Conservation (phyloP, 345 rosid species). For the Luvunga scandens region DNA sequence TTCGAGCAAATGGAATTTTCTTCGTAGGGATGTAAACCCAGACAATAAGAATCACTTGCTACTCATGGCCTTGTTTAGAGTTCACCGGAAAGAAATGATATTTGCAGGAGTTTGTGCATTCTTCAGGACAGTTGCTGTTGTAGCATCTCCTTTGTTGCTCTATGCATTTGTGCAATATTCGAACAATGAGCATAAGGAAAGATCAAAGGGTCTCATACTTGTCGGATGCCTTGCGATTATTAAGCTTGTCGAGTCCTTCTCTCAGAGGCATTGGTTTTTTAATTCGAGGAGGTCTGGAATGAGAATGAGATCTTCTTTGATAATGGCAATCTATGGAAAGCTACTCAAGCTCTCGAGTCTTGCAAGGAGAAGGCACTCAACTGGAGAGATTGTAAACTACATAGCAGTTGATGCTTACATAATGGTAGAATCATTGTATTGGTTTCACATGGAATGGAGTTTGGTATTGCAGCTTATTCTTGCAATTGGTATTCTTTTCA, state of each 20-base stretch:
- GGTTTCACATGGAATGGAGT: conserved; percentile 72
- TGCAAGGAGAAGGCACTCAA: conserved; percentile 63
- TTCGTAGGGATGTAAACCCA: conserved; percentile 26
- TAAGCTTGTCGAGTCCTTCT: conserved; percentile 62
- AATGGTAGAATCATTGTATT: conserved; percentile 77
- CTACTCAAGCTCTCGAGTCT: conserved; percentile 63
- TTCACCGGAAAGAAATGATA: conserved; percentile 52
- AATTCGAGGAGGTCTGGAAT: conserved; percentile 62
- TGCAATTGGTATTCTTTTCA: conserved; percentile 45
- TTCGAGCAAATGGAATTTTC: conserved; percentile 40
- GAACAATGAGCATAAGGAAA: conserved; percentile 33
- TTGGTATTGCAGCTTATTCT: conserved; percentile 49
- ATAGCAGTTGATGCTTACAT: conserved; percentile 75
- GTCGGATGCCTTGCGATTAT: conserved; percentile 45
- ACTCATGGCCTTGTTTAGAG: conserved; percentile 42
- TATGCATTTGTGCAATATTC: conserved; percentile 61
- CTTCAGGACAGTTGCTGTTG: conserved; percentile 45
- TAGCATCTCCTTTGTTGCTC: conserved; percentile 57
- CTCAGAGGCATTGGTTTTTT: conserved; percentile 73
- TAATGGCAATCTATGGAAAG: conserved; percentile 64
- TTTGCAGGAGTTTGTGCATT: conserved; percentile 44
- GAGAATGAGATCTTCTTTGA: conserved; percentile 72
- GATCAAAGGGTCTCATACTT: conserved; percentile 43
- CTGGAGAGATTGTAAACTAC: conserved; percentile 75
- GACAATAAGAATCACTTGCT: conserved; percentile 35